A percentile compares a stretch with the other conserved stretches of the same genome.
Conservation (phyloP, 441 rosid genomes). For the Populus hybrid region DNA sequence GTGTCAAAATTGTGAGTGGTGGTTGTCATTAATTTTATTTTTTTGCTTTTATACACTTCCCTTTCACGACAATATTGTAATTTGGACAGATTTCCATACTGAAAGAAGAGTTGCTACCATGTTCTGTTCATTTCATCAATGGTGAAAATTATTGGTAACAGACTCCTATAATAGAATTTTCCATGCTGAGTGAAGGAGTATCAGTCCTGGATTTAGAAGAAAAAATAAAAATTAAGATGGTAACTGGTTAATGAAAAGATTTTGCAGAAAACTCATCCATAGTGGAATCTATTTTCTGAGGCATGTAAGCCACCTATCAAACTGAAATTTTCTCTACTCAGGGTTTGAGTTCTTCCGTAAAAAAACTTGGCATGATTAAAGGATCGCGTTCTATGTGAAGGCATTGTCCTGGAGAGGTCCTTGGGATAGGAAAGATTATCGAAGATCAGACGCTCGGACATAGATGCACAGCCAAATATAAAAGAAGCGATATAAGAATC, state of each 20-base stretch:
- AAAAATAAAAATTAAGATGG: not conserved
- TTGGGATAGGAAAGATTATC: not conserved
- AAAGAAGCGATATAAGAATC: not conserved
- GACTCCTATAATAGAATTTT: not conserved
- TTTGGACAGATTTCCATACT: not conserved
- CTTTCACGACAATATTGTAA: not conserved
- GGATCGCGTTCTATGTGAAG: not conserved
- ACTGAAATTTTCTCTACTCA: too few species aligned
- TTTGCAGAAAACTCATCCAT: not conserved
- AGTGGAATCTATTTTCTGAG: not conserved
- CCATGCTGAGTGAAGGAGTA: not conserved
- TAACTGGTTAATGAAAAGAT: not conserved
- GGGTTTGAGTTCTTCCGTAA: not conserved
- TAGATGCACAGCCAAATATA: not conserved
- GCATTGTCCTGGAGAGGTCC: not conserved
- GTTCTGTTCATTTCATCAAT: not conserved
- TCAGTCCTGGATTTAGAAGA: not conserved
- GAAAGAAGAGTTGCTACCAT: not conserved
- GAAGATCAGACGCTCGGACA: not conserved
- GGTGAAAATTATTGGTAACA: not conserved
- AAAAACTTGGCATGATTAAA: not conserved
- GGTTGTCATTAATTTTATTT: not conserved
- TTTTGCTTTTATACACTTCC: constrained; percentile 3
- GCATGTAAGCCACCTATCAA: not conserved
- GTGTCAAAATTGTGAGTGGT: constrained; percentile 14